Conservation (phyloP, 352 stramenopile species). For the Blastocystis sp. region DNA sequence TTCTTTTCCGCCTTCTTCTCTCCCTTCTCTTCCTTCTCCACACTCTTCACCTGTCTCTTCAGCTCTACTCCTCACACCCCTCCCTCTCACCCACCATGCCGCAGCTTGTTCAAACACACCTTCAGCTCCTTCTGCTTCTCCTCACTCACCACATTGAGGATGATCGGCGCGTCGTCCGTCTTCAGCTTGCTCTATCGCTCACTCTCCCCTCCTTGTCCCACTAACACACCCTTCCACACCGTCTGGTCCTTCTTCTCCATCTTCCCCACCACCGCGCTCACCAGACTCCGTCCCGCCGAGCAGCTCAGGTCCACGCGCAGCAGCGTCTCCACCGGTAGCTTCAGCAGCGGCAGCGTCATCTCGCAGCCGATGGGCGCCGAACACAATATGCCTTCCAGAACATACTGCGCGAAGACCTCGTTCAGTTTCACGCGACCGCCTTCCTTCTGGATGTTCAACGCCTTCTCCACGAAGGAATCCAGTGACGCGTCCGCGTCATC, state of each 20-base stretch:
- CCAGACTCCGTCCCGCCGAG: constrained; percentile 6
- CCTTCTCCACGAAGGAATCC: neutral
- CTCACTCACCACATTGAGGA: constrained; percentile 29
- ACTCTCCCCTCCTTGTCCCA: neutral
- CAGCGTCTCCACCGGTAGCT: neutral
- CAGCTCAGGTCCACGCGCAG: constrained; percentile 36
- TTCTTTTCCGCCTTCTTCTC: neutral
- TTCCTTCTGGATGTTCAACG: constrained; percentile 2
- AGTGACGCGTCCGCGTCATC: neutral
- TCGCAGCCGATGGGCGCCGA: neutral
- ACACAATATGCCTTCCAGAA: constrained; percentile 13
- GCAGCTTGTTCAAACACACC: neutral
- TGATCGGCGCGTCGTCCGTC: constrained; percentile 7
- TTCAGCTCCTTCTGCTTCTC: constrained; percentile 40
- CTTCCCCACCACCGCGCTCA: neutral
- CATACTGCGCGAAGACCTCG: neutral
- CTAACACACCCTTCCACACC: constrained; percentile 7
- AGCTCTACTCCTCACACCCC: neutral
- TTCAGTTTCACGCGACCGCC: constrained; percentile 23
- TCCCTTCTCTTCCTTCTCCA: neutral
- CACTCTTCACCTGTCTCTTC: constrained; percentile 7
- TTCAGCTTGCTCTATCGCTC: constrained; percentile 23
- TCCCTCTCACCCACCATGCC: neutral
- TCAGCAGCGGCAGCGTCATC: neutral
- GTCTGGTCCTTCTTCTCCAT: constrained; percentile 5